These are phyloP conservation scores for Alloascoidea hylecoeti DNA, from an alignment of 805 yeast species.

Conservation along the genomic window DNA sequence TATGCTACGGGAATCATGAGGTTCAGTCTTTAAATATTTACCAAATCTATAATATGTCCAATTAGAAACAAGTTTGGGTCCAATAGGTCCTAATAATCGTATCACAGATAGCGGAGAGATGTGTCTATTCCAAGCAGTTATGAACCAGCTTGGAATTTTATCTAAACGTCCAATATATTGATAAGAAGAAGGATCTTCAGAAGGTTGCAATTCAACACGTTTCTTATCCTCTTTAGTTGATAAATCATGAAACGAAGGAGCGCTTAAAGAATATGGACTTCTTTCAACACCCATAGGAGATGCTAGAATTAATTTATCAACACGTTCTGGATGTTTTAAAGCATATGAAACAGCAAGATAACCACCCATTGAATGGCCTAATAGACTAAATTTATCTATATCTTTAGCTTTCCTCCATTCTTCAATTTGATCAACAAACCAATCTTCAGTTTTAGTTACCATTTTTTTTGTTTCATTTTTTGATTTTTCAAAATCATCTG, in stretches of 20 bases:
- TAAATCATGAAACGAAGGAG: conserved; percentile 23
- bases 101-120: conserved; percentile 38
- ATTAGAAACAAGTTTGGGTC: conserved; percentile 31
- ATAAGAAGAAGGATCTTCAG: conserved; percentile 4
- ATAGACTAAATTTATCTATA: conserved; percentile 39
- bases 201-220: conserved; percentile 3
- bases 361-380: conserved; percentile 78
- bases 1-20: neutral
- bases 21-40: conserved; percentile 4
- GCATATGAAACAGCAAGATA: conserved; percentile 54
- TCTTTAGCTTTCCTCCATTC: conserved; percentile 39
- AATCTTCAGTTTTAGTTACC: conserved; percentile 15
- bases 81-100: conserved; percentile 36
- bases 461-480: conserved; percentile 15
- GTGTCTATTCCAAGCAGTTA: conserved; percentile 37
- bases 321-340: conserved; percentile 34
- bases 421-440: conserved; percentile 39
- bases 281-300: conserved; percentile 75
- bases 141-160: conserved; percentile 19
- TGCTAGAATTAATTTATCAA: conserved; percentile 40
- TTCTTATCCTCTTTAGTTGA: conserved; percentile 3
- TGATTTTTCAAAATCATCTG: conserved; percentile 8
- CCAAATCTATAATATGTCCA: conserved; percentile 43
- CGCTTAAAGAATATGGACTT: conserved; percentile 26
- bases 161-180: conserved; percentile 22